Evolutionary conservation across 2,329 filamentous ascomycete species (phyloP), one percentile per base, ranked within the genome.

Genomic region (Metarhizium album): DNA sequence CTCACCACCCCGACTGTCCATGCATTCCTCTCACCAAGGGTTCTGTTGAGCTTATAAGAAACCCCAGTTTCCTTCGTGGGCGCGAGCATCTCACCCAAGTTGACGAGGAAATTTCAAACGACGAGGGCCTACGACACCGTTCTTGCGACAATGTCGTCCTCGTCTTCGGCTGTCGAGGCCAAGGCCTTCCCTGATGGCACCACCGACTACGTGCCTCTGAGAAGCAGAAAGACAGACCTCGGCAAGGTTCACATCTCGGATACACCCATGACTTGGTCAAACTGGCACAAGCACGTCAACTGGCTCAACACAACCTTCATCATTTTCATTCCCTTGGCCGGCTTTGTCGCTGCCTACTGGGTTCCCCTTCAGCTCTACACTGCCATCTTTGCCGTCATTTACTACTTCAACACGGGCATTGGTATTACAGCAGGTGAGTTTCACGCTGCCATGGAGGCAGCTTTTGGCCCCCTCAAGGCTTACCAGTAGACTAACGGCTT

Each of bases 241-340:
- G 74, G 84, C 74, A 95, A 94, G 73, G 79, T 84, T 63, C 89
- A 95, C 70, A 93, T 95, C 70, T 82, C 87, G 57, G 89, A 94
- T 57, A 80, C 80, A 56, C 85, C 86, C 52, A 84, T 94, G 60
- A 95, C 87, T 53, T 78, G 75, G 69, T 73, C 76, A 62, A 95
- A 95, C 74, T 93, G 87, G 87, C 83, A 90, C 72, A 85, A 90
- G 73, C 90, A 95, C 66, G 79, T 95, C 74, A 90, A 95, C 78
- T 95, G 90, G 89, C 78, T 95, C 58, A 95, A 95, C 69, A 83
- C 87, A 55, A 78, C 76, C 55, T 79, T 95, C 66, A 91, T 95
- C 66, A 69, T 94, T 57, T 75, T 85, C 58, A 78, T 95, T 45
- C 90, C 90, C 42, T 55, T 90, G 46, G 74, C 79, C 52, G 90